Evolutionary conservation across 2,329 filamentous ascomycete species (phyloP).

Genomic region (Microascus cirrosus): DNA sequence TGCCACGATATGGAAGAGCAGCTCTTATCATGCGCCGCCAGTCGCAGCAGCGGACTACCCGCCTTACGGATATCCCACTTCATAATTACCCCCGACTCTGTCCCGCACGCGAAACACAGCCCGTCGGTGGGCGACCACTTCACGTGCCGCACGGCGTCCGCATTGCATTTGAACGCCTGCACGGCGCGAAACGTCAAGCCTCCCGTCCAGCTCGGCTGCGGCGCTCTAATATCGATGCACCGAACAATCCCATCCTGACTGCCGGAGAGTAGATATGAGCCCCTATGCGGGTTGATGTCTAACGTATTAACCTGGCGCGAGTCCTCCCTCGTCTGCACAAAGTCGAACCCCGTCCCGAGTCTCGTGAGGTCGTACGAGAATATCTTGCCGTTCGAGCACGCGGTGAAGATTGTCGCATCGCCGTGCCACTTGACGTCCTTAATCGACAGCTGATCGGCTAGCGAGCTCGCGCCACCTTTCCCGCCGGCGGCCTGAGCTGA

Average conservation of each 20-base stretch:
- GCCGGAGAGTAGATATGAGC: constrained; percentile 47
- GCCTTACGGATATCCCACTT: constrained; percentile 54
- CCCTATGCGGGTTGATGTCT: constrained; percentile 49
- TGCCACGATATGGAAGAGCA: constrained; percentile 56
- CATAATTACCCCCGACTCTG: constrained; percentile 48
- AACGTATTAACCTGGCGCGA: constrained; percentile 52
- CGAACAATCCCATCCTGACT: constrained; percentile 54
- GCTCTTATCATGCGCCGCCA: constrained; percentile 50
- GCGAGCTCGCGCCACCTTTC: constrained; percentile 22
- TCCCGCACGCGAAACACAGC: constrained; percentile 52
- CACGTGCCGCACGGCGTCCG: constrained; percentile 49
- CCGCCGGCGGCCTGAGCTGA: constrained; percentile 32
- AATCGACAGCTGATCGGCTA: constrained; percentile 48
- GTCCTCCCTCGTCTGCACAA: constrained; percentile 48
- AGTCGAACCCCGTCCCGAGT: constrained; percentile 29
- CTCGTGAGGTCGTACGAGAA: constrained; percentile 51
- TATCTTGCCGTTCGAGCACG: constrained; percentile 53
- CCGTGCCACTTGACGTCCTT: constrained; percentile 50
- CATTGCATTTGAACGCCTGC: constrained; percentile 36
- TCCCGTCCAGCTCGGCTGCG: constrained; percentile 32
- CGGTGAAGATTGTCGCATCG: constrained; percentile 47
- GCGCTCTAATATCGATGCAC: constrained; percentile 45
- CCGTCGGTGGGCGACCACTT: constrained; percentile 54
- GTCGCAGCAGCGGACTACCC: constrained; percentile 40
- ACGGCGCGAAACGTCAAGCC: constrained; percentile 36